Evolutionary conservation across 2,329 filamentous ascomycete species (phyloP).

Genomic region (Dactylellina sp.): DNA sequence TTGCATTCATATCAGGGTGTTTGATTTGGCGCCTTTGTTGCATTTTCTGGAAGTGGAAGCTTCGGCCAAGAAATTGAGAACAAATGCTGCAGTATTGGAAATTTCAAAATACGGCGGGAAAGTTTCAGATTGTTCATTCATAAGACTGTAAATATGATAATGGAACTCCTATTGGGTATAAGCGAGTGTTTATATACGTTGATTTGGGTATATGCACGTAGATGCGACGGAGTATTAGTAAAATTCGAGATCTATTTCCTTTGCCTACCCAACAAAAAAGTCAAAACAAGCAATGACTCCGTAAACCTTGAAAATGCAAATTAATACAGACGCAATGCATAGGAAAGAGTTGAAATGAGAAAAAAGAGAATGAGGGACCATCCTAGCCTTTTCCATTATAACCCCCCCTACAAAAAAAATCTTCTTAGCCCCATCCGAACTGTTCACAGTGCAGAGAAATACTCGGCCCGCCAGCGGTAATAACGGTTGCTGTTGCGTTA

Average conservation of each 20-base stretch:
- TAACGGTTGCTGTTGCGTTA: constrained; percentile 65
- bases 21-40: constrained; percentile 6
- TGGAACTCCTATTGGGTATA: background rate
- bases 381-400: background rate
- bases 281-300: constrained; percentile 16
- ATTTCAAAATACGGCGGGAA: background rate
- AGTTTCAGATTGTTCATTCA: too few relatives aligned
- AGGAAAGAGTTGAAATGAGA: background rate
- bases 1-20: constrained; percentile 5
- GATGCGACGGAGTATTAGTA: too few relatives aligned
- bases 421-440: constrained; percentile 66
- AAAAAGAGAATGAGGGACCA: background rate
- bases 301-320: constrained; percentile 27
- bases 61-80: background rate
- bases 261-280: constrained; percentile 3
- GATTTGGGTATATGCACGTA: background rate
- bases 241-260: constrained; percentile 6
- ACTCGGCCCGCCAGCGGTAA: constrained; percentile 66
- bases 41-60: background rate
- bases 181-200: background rate
- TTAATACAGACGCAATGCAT: background rate
- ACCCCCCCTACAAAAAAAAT: background rate
- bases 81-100: background rate
- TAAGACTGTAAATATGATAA: background rate
- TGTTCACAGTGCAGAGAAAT: constrained; percentile 69